A percentile compares a stretch with the other conserved stretches of the same genome.
phyloP scores from a whole-genome alignment of 768 basidiomycete genomes.

The Lactifluus pinguis region DNA sequence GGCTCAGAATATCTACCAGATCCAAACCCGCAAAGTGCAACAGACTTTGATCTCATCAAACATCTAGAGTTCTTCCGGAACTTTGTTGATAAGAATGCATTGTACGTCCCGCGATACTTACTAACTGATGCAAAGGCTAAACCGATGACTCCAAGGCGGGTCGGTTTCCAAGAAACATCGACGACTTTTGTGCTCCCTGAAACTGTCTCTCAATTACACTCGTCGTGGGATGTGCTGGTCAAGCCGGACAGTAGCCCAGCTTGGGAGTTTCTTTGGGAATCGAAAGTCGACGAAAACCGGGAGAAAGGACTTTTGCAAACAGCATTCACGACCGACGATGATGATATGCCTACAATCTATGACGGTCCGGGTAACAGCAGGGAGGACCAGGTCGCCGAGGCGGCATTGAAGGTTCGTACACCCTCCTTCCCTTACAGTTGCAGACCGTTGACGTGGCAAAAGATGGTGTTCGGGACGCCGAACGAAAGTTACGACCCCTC shows the following conservation, averaged over 20 bases:
- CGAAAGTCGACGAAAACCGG: conserved; percentile 61
- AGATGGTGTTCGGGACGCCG: conserved; percentile 77
- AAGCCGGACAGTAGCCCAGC: conserved; percentile 33
- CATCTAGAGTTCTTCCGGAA: conserved; percentile 75
- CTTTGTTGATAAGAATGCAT: conserved; percentile 74
- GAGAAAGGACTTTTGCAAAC: conserved; percentile 58
- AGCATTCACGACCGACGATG: conserved; percentile 40
- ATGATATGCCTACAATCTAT: conserved; percentile 29
- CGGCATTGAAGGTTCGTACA: conserved; percentile 53
- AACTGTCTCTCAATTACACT: conserved; percentile 36
- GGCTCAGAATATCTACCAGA: conserved; percentile 65
- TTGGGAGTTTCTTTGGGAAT: conserved; percentile 73
- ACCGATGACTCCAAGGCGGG: conserved; percentile 38
- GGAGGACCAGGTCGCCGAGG: conserved; percentile 48
- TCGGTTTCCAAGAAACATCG: conserved; percentile 46
- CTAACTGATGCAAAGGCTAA: neutral
- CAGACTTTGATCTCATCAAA: conserved; percentile 70
- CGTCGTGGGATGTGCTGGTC: conserved; percentile 44
- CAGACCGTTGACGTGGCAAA: neutral
- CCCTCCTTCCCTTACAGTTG: neutral
- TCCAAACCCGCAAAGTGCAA: conserved; percentile 52
- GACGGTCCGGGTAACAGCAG: conserved; percentile 27
- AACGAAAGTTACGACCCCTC: conserved; percentile 57
- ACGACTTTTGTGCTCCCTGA: conserved; percentile 32
- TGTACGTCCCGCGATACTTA: conserved; percentile 46